These are phyloP conservation scores for Pueraria montana DNA, from an alignment of 306 rosid genomes.

Conservation along the genomic window DNA sequence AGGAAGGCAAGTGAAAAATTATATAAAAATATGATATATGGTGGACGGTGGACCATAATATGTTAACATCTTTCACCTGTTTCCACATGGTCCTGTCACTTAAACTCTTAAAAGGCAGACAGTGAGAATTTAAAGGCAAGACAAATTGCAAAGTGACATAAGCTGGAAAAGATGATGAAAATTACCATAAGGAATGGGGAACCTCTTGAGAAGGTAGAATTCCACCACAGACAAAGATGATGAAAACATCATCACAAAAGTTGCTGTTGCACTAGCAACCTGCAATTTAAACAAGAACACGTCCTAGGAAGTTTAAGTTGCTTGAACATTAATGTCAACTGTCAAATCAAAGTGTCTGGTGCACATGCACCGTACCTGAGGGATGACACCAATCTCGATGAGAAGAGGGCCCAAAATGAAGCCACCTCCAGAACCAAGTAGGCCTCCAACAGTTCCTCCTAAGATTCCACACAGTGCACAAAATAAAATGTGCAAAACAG, in stretches of 20 bases:
- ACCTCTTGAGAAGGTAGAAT: constrained; percentile 88
- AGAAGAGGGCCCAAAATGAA: constrained; percentile 92
- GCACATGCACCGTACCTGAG: constrained; percentile 62
- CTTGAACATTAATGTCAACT: background rate
- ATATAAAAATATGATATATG: background rate
- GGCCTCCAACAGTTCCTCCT: constrained; percentile 93
- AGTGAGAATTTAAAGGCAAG: background rate
- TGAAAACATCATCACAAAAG: constrained; percentile 94
- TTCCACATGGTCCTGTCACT: constrained; percentile 17
- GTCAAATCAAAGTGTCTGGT: background rate
- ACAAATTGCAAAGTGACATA: background rate
- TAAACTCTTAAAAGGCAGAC: background rate
- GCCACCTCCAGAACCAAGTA: constrained; percentile 94
- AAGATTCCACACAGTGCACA: constrained; percentile 87
- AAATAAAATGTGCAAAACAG: constrained; percentile 61
- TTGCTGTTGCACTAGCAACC: constrained; percentile 97
- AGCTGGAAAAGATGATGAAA: constrained; percentile 30
- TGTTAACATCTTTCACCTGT: background rate
- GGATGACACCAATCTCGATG: constrained; percentile 91
- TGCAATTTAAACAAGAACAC: constrained; percentile 38
- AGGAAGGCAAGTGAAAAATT: constrained; percentile 6
- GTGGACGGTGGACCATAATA: background rate
- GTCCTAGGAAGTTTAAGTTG: constrained; percentile 24
- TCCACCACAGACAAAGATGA: constrained; percentile 91
- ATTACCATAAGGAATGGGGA: constrained; percentile 88